Base-by-base conservation (phyloP, 257 asterid species). In the Cynanchum wilfordii region DNA sequence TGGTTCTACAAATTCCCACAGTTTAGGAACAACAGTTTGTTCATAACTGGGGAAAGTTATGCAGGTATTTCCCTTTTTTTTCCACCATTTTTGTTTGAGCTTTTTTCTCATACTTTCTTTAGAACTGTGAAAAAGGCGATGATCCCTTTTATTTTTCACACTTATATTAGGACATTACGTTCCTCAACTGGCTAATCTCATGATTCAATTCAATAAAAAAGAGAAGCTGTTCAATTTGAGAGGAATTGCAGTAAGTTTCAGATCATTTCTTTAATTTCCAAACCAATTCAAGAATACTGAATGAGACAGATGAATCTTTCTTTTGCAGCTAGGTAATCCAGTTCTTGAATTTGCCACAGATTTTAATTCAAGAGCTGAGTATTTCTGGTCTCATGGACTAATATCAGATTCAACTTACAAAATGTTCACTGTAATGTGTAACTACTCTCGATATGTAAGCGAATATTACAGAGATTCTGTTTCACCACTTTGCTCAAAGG, bases 321-420 rank as follows among this genome's bases (percentile, higher is more conserved):
- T 27, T 30, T 52, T 82, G 81, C 89, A 89, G 96, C 78, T 89
- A n/a, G 92, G 96, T 3, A 89, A 89, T 84, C 96, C 96, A 69
- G 84, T 89, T 66, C 88, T 89, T 47, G 96, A 87, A 75, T 89
- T 85, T 51, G 77, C 85, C 3, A 80, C 86, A 0, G 96, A 89
- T 75, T 87, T 84, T 76, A 89, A 89, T 62, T 86, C 92, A 6
- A 82, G 90, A 78, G 92, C 92, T 3, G 96, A 87, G 65, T 89
- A 85, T 78, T 84, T 87, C 49, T 89, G 96, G 96, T 89, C 96
- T 50, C 96, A 89, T 70, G 96, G 96, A 44, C 77, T 89, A 55
- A 86, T 89, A 80, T 89, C 96, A 49, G 93, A 89, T 75, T 70
- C 87, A 12, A 87, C 93, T 2, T 87, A 87, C 81, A 81, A 64